phyloP scores from a whole-genome alignment of 495 filamentous ascomycete genomes.

The Neurospora sp. region DNA sequence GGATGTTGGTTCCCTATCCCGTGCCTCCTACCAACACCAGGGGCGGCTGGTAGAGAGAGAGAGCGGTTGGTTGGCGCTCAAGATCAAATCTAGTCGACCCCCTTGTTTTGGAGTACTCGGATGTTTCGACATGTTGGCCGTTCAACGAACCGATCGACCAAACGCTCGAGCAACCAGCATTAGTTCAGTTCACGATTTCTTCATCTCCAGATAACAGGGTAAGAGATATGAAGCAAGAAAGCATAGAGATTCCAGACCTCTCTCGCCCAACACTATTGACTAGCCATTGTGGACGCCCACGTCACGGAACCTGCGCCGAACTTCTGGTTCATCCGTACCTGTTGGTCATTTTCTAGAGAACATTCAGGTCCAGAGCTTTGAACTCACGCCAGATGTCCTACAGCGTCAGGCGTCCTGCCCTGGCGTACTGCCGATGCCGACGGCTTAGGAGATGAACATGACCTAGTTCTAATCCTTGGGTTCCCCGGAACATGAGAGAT shows the following conservation, averaged over 20 bases:
- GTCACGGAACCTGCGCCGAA: background rate
- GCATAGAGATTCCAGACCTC: background rate
- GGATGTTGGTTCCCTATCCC: background rate
- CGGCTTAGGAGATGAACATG: background rate
- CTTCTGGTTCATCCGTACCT: background rate
- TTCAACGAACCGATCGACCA: background rate
- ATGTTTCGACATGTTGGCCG: background rate
- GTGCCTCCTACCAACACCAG: background rate
- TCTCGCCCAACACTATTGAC: background rate
- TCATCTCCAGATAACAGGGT: background rate
- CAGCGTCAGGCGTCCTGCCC: background rate
- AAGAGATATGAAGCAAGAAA: background rate
- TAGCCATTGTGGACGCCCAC: background rate
- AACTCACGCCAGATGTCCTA: background rate
- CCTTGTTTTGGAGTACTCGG: background rate
- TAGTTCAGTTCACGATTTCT: background rate
- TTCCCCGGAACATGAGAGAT: background rate
- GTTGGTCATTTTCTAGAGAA: background rate
- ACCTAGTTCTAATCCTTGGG: background rate
- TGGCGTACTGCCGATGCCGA: background rate
- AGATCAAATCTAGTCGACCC: background rate
- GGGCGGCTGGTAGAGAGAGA: background rate
- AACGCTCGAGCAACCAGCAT: background rate
- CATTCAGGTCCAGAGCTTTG: background rate
- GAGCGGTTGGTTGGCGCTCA: background rate